Base-by-base conservation (phyloP, 106 monocot genomes). In the Phalaenopsis aphrodite region DNA sequence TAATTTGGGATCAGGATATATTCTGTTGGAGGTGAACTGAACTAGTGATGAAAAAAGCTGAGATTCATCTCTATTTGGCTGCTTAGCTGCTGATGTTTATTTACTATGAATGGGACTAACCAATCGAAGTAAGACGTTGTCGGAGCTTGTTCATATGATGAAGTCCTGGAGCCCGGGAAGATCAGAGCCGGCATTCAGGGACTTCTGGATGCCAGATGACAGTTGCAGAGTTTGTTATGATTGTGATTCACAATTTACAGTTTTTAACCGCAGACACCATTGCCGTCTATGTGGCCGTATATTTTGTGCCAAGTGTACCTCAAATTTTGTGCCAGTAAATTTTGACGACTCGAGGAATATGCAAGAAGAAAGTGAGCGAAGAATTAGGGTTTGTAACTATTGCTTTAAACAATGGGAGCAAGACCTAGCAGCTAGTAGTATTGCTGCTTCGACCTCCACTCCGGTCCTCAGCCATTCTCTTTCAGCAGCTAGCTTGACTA, bases 131-230 rank as follows among this genome's bases (percentile, higher is more conserved):
- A 90, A 82, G 65, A 75, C 82, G 66, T 89, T 97, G 49, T 86
- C 92, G 4, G 92, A 94, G 55, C 65, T 90, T 0, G 77, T 92
- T 39, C 85, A 75, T 30, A 56, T 86, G 36, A 39, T 94, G 80
- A 97, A 86, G 78, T 92, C 94, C n/a, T 97, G 83, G 90, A 90
- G 94, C 15, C 86, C 91, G 24, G 66, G 80, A 79, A 78, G 85
- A 79, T 76, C 86, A 16, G 89, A 89, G 77, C 80, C 89, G 8
- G 75, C 77, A 17, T 91, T 88, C 3, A 85, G 97, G 86, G 85
- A 89, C 55, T 92, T 97, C 72, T 97, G 94, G 97, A 97, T 94
- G 94, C 97, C 94, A n/a, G 92, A 94, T 75, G 77, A 92, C 56
- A 94, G 88, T 67, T 97, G 97, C 19, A 88, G 90, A 75, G 94